Percentiles rank a stretch among this genome's conserved stretches.
Evolutionary conservation across 2,329 filamentous ascomycete genomes (phyloP).

Genomic region (Grosmannia huntii): DNA sequence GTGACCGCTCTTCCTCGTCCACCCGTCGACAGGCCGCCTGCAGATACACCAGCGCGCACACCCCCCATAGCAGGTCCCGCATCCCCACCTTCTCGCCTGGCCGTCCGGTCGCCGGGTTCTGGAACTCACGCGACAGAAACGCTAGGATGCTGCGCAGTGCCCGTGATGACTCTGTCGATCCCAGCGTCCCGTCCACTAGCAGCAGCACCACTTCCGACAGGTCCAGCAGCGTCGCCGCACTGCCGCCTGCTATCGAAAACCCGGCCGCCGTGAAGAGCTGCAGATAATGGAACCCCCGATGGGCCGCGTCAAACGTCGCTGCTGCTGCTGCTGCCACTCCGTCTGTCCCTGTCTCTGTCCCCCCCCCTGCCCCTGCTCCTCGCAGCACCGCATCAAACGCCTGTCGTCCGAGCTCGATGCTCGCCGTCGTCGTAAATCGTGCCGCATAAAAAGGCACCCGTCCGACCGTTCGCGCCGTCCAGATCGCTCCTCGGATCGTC

Average conservation of each 20-base stretch:
- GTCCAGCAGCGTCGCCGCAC: slow-evolving; percentile 19
- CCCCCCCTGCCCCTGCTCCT: not conserved
- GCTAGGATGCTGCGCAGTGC: slow-evolving; percentile 55
- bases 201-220: slow-evolving; percentile 44
- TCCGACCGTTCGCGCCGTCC: slow-evolving; percentile 37
- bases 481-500: slow-evolving; percentile 44
- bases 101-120: slow-evolving; percentile 46
- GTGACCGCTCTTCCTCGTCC: slow-evolving; percentile 34
- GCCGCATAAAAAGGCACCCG: slow-evolving; percentile 40
- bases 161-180: slow-evolving; percentile 55
- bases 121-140: slow-evolving; percentile 50
- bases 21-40: slow-evolving; percentile 42
- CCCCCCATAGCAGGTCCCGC: slow-evolving; percentile 45
- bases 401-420: slow-evolving; percentile 41
- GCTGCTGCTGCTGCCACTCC: slow-evolving; percentile 31
- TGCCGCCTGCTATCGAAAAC: slow-evolving; percentile 11
- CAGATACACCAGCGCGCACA: slow-evolving; percentile 48
- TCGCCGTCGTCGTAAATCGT: slow-evolving; percentile 42
- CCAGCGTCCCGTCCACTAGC: slow-evolving; percentile 50
- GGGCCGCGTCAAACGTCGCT: slow-evolving; percentile 16
- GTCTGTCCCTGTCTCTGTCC: slow-evolving; percentile 1
- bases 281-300: slow-evolving; percentile 11
- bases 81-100: slow-evolving; percentile 48
- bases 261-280: slow-evolving; percentile 11
- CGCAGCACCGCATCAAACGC: slow-evolving; percentile 41